Evolutionary conservation across 768 basidiomycete species (phyloP), one percentile per base, ranked within the genome.

Genomic region (Crepidotus variabilis): DNA sequence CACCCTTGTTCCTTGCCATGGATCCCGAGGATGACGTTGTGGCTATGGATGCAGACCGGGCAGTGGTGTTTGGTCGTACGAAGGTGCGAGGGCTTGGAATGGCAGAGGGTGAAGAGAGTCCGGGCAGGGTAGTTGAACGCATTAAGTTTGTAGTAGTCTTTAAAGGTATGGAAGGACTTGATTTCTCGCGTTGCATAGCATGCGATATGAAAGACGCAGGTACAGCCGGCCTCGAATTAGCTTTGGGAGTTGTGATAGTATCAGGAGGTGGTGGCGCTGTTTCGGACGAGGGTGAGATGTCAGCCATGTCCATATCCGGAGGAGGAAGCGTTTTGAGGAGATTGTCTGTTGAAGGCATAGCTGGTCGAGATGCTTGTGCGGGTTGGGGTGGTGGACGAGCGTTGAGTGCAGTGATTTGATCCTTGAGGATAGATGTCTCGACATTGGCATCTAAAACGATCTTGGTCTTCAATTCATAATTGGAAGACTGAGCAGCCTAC

Each of bases 401-500:
- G 53, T 73, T 64, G 52, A 73, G 71, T 22, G 73, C 66, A 47
- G 75, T 67, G 18, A 92, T 68, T 63, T 92, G 90, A 61, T 94
- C 89, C 69, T 83, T 87, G 55, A 96, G 75, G 52, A 94, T 90
- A 18, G 85, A 81, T 23, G 93, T 81, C 70, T 97, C 94, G 51
- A 86, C 87, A 59, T 85, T 89, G 53, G 91, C 84, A 74, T 96
- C 94, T 96, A 62, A 32, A 49, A 47, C 47, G 35, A 57, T 24
- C 32, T 48, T 47, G 55, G 49, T 67, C 58, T 71, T 51, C 56
- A 45, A 35, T 28, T 11, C 21, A 23, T 3, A 32, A 35, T 28
- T 14, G 34, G 43, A 50, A 54, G 39, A 50, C n/a, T 23, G 47
- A 32, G 50, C 18, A n/a, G 57, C 49, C 58, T 61, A 92, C 96